Evolutionary conservation across 2,329 filamentous ascomycete species (phyloP).

Genomic region (Trichoderma brevicompactum): DNA sequence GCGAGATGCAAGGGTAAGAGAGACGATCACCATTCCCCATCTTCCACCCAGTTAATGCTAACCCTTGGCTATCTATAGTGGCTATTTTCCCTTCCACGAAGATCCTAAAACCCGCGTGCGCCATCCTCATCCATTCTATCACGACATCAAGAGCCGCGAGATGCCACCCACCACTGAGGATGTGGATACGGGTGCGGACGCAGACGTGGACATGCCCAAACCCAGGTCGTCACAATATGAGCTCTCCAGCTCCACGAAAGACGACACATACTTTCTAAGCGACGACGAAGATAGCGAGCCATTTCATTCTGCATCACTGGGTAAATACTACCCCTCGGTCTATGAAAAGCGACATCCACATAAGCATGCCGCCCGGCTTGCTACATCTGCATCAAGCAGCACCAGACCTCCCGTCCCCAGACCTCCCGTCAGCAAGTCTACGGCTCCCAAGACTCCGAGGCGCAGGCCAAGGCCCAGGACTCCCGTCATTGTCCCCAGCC

Average conservation of each 20-base stretch:
- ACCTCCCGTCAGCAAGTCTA: background rate
- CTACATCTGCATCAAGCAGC: conserved; percentile 29
- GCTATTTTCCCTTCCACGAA: conserved; percentile 65
- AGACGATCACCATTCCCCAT: background rate
- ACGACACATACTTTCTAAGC: background rate
- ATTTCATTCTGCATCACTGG: conserved; percentile 52
- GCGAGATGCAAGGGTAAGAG: conserved; percentile 62
- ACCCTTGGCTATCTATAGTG: conserved; percentile 45
- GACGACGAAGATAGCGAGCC: conserved; percentile 11
- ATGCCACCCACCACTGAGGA: background rate
- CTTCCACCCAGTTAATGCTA: background rate
- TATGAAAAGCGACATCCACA: conserved; percentile 50
- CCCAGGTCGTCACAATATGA: conserved; percentile 7
- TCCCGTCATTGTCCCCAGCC: background rate
- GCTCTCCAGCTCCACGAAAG: background rate
- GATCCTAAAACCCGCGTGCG: conserved; percentile 54
- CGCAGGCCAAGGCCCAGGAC: conserved; percentile 6
- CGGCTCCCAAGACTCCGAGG: background rate
- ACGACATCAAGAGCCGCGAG: conserved; percentile 26
- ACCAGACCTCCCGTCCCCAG: conserved; percentile 30
- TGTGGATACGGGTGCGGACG: conserved; percentile 12
- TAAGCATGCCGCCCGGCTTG: conserved; percentile 29
- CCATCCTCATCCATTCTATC: conserved; percentile 57
- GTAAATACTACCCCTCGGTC: conserved; percentile 68
- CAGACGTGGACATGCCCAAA: conserved; percentile 7